Evolutionary conservation across 2,329 filamentous ascomycete species (phyloP).

Genomic region (Ambrosiella beaveri): DNA sequence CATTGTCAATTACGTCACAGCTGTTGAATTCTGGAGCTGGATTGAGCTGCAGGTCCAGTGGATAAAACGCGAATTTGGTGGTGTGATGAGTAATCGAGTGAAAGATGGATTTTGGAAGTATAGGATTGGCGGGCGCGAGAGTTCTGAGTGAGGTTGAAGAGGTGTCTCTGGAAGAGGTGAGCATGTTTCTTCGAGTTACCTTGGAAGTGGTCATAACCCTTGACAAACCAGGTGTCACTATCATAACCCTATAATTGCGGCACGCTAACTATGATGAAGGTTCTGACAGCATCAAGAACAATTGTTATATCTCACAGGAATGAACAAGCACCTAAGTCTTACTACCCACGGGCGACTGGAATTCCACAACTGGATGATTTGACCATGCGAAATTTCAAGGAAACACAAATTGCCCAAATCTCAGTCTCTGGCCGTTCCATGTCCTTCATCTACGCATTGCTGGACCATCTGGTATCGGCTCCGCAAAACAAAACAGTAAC

Average conservation of each 20-base stretch:
- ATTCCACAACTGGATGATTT: slow-evolving; percentile 31
- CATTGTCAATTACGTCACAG: slow-evolving; percentile 24
- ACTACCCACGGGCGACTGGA: slow-evolving; percentile 20
- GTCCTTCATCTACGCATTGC: slow-evolving; percentile 37
- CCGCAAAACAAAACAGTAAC: slow-evolving; percentile 32
- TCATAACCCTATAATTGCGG: neutral
- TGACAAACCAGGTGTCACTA: slow-evolving; percentile 14
- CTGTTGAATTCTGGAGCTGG: neutral
- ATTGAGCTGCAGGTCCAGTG: neutral
- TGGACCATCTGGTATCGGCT: slow-evolving; percentile 32
- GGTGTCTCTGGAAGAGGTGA: slow-evolving; percentile 42
- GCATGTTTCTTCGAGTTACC: slow-evolving; percentile 14
- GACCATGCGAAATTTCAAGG: slow-evolving; percentile 28
- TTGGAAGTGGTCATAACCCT: slow-evolving; percentile 17
- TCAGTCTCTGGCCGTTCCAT: slow-evolving; percentile 35
- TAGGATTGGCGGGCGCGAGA: slow-evolving; percentile 28
- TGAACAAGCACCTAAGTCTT: slow-evolving; percentile 7
- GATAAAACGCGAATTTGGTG: neutral
- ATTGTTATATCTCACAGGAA: slow-evolving; percentile 10
- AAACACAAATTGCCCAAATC: slow-evolving; percentile 30
- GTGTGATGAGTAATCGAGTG: neutral
- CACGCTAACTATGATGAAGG: slow-evolving; percentile 11
- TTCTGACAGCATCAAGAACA: slow-evolving; percentile 13
- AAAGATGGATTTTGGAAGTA: slow-evolving; percentile 18
- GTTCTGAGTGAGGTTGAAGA: slow-evolving; percentile 39